A percentile compares a stretch with the other conserved stretches of the same genome.
Evolutionary conservation across 140 eudicot genomes (phyloP).

Genomic region (Bidens hawaiensis): DNA sequence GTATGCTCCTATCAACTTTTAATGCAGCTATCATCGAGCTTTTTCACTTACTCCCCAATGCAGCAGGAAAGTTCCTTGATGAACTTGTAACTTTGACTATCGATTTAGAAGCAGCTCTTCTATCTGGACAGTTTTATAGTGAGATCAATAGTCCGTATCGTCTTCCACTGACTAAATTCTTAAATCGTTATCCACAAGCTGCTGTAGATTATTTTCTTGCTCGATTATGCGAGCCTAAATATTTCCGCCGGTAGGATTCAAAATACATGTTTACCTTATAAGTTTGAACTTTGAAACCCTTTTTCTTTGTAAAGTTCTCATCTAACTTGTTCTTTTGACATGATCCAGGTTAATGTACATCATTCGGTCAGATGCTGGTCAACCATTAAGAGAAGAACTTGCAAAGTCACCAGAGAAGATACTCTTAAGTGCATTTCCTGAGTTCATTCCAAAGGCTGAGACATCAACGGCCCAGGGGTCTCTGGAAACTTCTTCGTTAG

Average conservation of each 20-base stretch:
- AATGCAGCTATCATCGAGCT: constrained; percentile 98
- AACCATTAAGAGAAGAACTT: constrained; percentile 97
- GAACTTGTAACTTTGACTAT: constrained; percentile 95
- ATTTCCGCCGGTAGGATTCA: constrained; percentile 69
- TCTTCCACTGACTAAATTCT: constrained; percentile 86
- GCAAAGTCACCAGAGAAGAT: constrained; percentile 96
- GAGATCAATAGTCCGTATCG: constrained; percentile 99
- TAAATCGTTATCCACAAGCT: constrained; percentile 83
- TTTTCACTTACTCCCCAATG: constrained; percentile 92
- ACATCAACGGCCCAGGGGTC: constrained; percentile 53
- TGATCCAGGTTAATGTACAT: constrained; percentile 90
- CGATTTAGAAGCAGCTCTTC: constrained; percentile 90
- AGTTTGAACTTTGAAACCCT: not conserved
- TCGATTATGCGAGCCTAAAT: constrained; percentile 83
- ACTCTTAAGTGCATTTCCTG: constrained; percentile 86
- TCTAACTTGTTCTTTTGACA: constrained; percentile 11
- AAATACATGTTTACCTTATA: not conserved
- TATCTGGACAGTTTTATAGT: constrained; percentile 93
- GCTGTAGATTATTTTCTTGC: constrained; percentile 98
- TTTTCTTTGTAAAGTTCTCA: not conserved
- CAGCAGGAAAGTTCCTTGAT: constrained; percentile 98
- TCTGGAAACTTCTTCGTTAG: constrained; percentile 36
- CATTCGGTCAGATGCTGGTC: constrained; percentile 96
- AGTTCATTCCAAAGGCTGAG: constrained; percentile 58
- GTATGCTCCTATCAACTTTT: not conserved